Conservation (phyloP, 1,284 basidiomycete genomes). For the Schizophyllum commune region DNA sequence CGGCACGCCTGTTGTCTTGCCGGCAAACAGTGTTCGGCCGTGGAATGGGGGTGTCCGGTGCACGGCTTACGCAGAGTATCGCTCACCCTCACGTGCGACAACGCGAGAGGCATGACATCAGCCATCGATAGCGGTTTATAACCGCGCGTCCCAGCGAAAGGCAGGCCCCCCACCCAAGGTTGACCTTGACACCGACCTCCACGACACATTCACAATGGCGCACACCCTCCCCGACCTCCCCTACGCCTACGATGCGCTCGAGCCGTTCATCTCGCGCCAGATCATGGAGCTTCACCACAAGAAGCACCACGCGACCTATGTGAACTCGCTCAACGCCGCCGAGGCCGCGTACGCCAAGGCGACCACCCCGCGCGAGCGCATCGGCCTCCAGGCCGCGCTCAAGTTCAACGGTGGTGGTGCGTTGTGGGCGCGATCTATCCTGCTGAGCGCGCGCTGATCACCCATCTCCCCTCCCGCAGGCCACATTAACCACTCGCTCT, state of each 20-base stretch:
- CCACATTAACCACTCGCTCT: slow-evolving; percentile 88
- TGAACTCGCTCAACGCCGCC: slow-evolving; percentile 68
- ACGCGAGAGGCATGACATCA: not conserved
- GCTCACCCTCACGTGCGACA: not conserved
- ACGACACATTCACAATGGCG: slow-evolving; percentile 19
- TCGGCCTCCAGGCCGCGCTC: slow-evolving; percentile 57
- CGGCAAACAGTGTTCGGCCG: not conserved
- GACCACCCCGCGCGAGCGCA: slow-evolving; percentile 65
- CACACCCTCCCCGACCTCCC: slow-evolving; percentile 77
- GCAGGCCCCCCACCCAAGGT: not conserved
- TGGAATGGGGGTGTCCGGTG: not conserved
- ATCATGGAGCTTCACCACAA: slow-evolving; percentile 85
- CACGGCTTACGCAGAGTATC: not conserved
- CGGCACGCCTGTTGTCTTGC: no score
- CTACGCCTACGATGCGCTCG: slow-evolving; percentile 83
- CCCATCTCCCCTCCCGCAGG: slow-evolving; percentile 32
- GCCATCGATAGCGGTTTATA: not conserved
- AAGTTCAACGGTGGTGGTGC: slow-evolving; percentile 59
- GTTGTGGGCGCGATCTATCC: slow-evolving; percentile 8
- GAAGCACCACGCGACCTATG: slow-evolving; percentile 83
- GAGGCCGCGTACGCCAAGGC: slow-evolving; percentile 66
- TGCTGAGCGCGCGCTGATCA: slow-evolving; percentile 10
- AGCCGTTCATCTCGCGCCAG: slow-evolving; percentile 76
- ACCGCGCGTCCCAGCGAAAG: not conserved
- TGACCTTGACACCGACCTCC: not conserved